Base-by-base conservation (phyloP, 331 rosid genomes). In the Erythrophleum ivorense region DNA sequence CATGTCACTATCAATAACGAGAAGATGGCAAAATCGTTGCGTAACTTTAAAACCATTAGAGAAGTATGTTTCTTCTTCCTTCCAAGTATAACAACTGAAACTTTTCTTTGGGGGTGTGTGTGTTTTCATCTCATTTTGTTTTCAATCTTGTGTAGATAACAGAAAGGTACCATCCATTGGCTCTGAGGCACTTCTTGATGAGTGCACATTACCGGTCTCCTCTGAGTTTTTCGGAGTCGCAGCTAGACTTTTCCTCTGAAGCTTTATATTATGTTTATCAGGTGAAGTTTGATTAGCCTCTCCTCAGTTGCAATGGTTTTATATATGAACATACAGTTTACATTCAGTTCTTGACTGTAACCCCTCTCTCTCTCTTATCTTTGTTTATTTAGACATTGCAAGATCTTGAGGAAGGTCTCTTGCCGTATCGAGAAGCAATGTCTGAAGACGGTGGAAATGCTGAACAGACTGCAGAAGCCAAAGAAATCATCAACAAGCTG, bases 1-100 rank as follows among this genome's bases (percentile, higher is more conserved):
- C 98, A 94, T 66, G 98, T 94, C 81, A 94, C 97, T 19, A 92
- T 88, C 75, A 94, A 92, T 84, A 89, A 91, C 40, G 97, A 88
- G 86, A 94, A 94, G 79, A 94, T 94, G 98, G 91, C 98, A 29
- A 91, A 94, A 78, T 94, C 98, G 68, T 79, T 91, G 71, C 97
- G 97, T 60, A 94, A 94, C 76, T 94, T 94, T 80, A 92, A 92
- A 89, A 94, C 98, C 11, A 94, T 92, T 80, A 97, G 95, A 5
- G 87, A 91, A 92, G 98, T 94, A 78, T 76, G 36, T n/a, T n/a
- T n/a, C n/a, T n/a, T n/a, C n/a, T n/a, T n/a, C n/a, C n/a, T n/a
- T n/a, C n/a, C n/a, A n/a, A n/a, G n/a, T n/a, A n/a, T 80, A 24
- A 77, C 63, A 41, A 71, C 14, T 58, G 71, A 43, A 53, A 57